Percentiles rank a stretch among this genome's conserved stretches.
phyloP scores from a whole-genome alignment of 2,329 filamentous ascomycete species.

The Lojkania enalia region DNA sequence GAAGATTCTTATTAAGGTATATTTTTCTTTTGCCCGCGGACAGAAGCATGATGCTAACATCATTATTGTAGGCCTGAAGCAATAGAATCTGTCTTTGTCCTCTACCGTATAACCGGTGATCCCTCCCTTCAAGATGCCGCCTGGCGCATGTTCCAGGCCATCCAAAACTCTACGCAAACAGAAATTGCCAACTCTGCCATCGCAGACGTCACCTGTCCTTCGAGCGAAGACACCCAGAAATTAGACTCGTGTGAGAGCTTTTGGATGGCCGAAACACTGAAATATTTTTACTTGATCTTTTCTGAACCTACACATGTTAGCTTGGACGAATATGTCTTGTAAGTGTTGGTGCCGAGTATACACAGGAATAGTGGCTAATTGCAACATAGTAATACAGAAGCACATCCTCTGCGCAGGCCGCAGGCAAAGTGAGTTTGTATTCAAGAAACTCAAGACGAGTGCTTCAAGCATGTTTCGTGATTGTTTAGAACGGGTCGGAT shows the following conservation, averaged over 20 bases:
- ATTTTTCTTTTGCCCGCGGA: conserved; percentile 12
- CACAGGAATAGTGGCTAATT: not conserved
- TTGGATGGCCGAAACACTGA: conserved; percentile 88
- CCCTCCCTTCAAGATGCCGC: conserved; percentile 74
- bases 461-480: not conserved
- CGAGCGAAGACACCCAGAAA: conserved; percentile 29
- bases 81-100: conserved; percentile 85
- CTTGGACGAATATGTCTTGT: conserved; percentile 69
- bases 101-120: conserved; percentile 88
- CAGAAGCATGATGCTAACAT: not conserved
- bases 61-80: conserved; percentile 68
- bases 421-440: conserved; percentile 2
- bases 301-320: conserved; percentile 66
- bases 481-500: not conserved
- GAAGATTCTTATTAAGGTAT: conserved; percentile 48
- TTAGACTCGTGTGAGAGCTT: conserved; percentile 65
- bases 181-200: conserved; percentile 72
- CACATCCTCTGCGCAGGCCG: conserved; percentile 51
- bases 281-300: conserved; percentile 88
- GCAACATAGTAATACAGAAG: conserved; percentile 50
- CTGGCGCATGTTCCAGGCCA: conserved; percentile 81
- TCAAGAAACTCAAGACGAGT: too few relatives aligned
- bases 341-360: conserved; percentile 16
- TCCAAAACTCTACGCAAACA: conserved; percentile 68
- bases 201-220: conserved; percentile 59